Evolutionary conservation across 75 land plant species (phyloP).

Genomic region (Chamaecyparis obtusa): DNA sequence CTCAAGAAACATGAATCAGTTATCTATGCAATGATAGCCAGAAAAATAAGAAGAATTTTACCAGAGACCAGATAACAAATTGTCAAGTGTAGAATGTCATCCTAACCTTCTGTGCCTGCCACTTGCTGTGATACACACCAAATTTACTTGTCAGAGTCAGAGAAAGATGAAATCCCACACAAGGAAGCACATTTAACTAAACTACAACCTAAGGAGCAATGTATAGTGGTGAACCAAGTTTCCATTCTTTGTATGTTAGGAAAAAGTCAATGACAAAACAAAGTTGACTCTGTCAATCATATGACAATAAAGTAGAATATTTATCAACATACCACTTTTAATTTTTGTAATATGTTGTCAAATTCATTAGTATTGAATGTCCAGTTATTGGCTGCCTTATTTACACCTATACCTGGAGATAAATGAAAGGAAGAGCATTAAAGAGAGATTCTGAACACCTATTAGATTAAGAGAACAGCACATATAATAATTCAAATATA

Average conservation of each 20-base stretch:
- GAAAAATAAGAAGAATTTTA: background rate
- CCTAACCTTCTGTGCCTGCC: background rate
- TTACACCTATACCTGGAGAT: slow-evolving; percentile 71
- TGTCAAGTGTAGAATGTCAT: background rate
- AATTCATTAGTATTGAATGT: slow-evolving; percentile 86
- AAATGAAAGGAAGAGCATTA: slow-evolving; percentile 9
- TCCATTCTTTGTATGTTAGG: background rate
- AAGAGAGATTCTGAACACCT: background rate
- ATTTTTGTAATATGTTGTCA: slow-evolving; percentile 81
- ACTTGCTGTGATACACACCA: slow-evolving; percentile 17
- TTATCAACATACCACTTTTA: slow-evolving; percentile 75
- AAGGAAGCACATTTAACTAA: background rate
- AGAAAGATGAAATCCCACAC: background rate
- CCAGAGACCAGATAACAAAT: background rate
- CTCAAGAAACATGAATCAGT: background rate
- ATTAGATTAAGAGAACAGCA: slow-evolving; percentile 2
- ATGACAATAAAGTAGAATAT: background rate
- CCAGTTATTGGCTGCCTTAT: slow-evolving; percentile 73
- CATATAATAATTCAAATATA: background rate
- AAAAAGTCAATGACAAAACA: background rate
- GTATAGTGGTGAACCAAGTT: background rate
- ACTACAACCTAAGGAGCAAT: background rate
- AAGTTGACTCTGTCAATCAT: background rate
- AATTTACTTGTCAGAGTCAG: background rate
- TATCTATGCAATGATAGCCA: background rate